Percentiles rank a stretch among this genome's conserved stretches.
These are phyloP conservation scores for Simmondsia chinensis DNA, from an alignment of 148 eudicot species.

Conservation along the genomic window DNA sequence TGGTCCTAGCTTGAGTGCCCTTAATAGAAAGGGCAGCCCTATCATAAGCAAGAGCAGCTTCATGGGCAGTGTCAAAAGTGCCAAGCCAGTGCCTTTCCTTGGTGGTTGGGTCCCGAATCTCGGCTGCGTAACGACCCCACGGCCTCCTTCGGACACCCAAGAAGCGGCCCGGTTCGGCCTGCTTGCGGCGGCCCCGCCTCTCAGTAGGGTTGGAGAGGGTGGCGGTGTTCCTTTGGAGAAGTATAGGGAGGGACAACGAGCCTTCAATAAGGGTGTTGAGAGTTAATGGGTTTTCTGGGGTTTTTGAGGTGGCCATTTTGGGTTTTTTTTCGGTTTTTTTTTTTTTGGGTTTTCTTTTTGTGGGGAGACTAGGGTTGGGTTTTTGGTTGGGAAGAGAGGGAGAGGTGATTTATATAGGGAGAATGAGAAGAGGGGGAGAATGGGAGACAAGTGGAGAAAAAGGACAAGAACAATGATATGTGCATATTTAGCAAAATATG, in stretches of 20 bases:
- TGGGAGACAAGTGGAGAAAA: too few relatives aligned
- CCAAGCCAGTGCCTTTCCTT: conserved; percentile 97
- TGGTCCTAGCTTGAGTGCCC: conserved; percentile 89
- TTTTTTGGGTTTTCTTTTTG: neutral
- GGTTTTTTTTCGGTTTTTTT: neutral
- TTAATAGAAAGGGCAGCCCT: conserved; percentile 93
- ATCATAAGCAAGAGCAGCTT: conserved; percentile 96
- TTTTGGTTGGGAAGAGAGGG: too few relatives aligned
- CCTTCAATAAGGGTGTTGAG: conserved; percentile 25
- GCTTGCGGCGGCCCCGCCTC: conserved; percentile 55
- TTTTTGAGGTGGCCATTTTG: conserved; percentile 36
- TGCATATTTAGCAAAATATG: too few relatives aligned
- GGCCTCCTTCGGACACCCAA: conserved; percentile 83
- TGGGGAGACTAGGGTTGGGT: too few relatives aligned
- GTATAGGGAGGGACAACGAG: conserved; percentile 39
- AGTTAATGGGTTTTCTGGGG: conserved; percentile 16
- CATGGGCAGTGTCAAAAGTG: conserved; percentile 95
- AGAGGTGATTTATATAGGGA: too few relatives aligned
- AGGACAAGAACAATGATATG: too few relatives aligned
- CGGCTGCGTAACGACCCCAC: conserved; percentile 93
- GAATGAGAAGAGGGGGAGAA: too few relatives aligned
- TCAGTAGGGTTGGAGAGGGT: conserved; percentile 36
- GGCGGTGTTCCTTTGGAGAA: conserved; percentile 63
- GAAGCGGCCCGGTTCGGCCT: conserved; percentile 74
- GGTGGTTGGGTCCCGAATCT: conserved; percentile 88